Evolutionary conservation across 2,329 filamentous ascomycete species (phyloP), one percentile per base, ranked within the genome.

Genomic region (Blastomyces percursus): DNA sequence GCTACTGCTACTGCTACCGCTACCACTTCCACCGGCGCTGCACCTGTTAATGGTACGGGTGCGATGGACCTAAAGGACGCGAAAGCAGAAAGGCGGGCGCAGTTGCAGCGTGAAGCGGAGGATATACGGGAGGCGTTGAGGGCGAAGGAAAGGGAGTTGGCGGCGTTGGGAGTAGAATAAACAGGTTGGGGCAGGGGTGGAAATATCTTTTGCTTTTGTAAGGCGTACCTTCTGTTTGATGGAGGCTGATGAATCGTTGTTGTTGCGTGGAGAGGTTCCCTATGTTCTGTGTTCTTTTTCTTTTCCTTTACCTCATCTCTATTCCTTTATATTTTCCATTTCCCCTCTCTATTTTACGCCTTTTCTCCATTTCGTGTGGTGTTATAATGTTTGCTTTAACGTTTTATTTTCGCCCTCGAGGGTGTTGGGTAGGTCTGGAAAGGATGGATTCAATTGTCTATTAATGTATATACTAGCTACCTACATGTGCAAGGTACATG

Each of bases 91-190:
- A 81, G 85, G 62, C 81, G 87, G 58, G 83, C 83, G 9, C 82
- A 85, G 57, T 76, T 95, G 58, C 82, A 87, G 71, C 80, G 85
- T 30, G 90, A 95, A 72, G 86, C 89, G 0, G 88, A 92, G 70
- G 80, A 81, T 60, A 94, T 94, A 85, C 82, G 88, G 46, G 84
- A 87, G 72, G 79, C 88, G 73, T 78, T 92, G 38, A 81, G 85
- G 11, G 86, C 84, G 14, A 92, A 91, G 70, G 89, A 92, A 74
- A 80, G 85, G 56, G 89, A 92, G 69, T 76, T 92, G 62, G 86
- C 86, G 58, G 78, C 79, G 46, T 71, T 83, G 63, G 77, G 74
- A 32, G 42, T 71, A 50, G 63, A 59, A 24, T 54, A 46, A 3
- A 24, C 27, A 16, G 50, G 27, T 54, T 52, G 4, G 16, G 3